A percentile compares a stretch with the other conserved stretches of the same genome.
These are phyloP conservation scores for Chaetomium sp. DNA, from an alignment of 2,329 filamentous ascomycete species.

Conservation along the genomic window DNA sequence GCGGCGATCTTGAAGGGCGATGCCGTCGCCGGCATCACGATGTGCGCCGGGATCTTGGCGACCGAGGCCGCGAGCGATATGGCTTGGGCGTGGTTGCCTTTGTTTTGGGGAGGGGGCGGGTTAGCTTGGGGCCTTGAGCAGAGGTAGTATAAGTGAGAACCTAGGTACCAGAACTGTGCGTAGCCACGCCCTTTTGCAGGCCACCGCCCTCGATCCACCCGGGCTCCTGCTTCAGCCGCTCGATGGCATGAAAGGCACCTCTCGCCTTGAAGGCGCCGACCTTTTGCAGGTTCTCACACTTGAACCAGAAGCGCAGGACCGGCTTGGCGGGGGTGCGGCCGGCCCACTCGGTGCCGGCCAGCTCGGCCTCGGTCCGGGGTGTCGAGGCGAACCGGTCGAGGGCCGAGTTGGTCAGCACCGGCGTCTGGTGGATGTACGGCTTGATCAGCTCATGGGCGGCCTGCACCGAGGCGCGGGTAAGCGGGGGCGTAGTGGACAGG, in stretches of 20 bases:
- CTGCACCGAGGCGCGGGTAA: slow-evolving; percentile 72
- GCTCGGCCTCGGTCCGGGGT: slow-evolving; percentile 57
- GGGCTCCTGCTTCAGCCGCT: slow-evolving; percentile 64
- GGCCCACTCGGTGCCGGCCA: slow-evolving; percentile 59
- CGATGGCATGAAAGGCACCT: slow-evolving; percentile 85
- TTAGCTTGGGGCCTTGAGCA: neutral
- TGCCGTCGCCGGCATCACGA: slow-evolving; percentile 89
- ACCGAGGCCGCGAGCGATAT: slow-evolving; percentile 80
- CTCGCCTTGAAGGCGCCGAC: slow-evolving; percentile 92
- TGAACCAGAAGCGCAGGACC: slow-evolving; percentile 79
- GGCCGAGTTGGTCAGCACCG: slow-evolving; percentile 77
- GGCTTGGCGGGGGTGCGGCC: slow-evolving; percentile 63
- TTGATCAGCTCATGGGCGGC: slow-evolving; percentile 73
- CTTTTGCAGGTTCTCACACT: slow-evolving; percentile 90
- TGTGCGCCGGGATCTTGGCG: slow-evolving; percentile 74
- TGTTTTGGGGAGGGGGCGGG: no score
- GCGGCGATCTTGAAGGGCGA: slow-evolving; percentile 85
- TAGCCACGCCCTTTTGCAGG: slow-evolving; percentile 72
- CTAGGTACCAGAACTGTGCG: slow-evolving; percentile 86
- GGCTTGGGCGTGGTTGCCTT: slow-evolving; percentile 93
- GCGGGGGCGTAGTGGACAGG: slow-evolving; percentile 57
- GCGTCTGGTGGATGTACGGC: slow-evolving; percentile 78
- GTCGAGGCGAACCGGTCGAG: slow-evolving; percentile 75
- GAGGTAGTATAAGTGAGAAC: slow-evolving; percentile 21
- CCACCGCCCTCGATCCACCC: slow-evolving; percentile 64